These are phyloP conservation scores for Populus deltoides DNA, from an alignment of 345 rosid species.

Conservation along the genomic window DNA sequence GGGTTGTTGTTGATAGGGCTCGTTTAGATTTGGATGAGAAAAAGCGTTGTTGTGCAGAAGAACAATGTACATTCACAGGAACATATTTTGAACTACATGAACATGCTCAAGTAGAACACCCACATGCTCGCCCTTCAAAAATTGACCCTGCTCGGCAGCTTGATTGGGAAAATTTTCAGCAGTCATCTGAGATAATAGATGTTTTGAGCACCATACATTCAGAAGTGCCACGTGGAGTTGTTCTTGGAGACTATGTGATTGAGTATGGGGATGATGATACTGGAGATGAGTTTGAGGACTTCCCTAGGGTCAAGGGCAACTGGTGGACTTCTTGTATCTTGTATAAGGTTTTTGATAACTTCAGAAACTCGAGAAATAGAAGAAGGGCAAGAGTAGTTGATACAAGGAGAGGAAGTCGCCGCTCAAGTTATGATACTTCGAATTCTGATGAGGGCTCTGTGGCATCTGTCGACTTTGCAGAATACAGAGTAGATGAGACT, in stretches of 20 bases:
- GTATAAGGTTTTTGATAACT: constrained; percentile 80
- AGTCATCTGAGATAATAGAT: constrained; percentile 88
- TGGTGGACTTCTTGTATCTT: constrained; percentile 98
- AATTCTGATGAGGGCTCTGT: constrained; percentile 94
- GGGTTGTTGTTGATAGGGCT: constrained; percentile 68
- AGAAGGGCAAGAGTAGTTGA: constrained; percentile 76
- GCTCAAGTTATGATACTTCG: constrained; percentile 60
- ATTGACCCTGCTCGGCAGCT: constrained; percentile 87
- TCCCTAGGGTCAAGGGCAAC: constrained; percentile 65
- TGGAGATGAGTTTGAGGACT: constrained; percentile 86
- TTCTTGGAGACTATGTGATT: constrained; percentile 94
- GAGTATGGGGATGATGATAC: constrained; percentile 91
- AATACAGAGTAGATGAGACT: constrained; percentile 75
- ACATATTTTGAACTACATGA: constrained; percentile 57
- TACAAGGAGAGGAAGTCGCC: constrained; percentile 72
- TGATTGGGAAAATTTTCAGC: constrained; percentile 98
- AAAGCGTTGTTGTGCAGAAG: constrained; percentile 78
- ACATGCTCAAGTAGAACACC: constrained; percentile 79
- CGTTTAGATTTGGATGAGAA: constrained; percentile 71
- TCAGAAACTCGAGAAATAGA: constrained; percentile 81
- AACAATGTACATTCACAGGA: constrained; percentile 58
- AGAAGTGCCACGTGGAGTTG: constrained; percentile 90
- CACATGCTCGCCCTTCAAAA: constrained; percentile 82
- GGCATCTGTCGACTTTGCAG: constrained; percentile 70
- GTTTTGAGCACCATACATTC: constrained; percentile 97